A percentile compares a stretch with the other conserved stretches of the same genome.
These are phyloP conservation scores for Aspergillus luchuensis DNA, from an alignment of 2,329 filamentous ascomycete species.

Conservation along the genomic window DNA sequence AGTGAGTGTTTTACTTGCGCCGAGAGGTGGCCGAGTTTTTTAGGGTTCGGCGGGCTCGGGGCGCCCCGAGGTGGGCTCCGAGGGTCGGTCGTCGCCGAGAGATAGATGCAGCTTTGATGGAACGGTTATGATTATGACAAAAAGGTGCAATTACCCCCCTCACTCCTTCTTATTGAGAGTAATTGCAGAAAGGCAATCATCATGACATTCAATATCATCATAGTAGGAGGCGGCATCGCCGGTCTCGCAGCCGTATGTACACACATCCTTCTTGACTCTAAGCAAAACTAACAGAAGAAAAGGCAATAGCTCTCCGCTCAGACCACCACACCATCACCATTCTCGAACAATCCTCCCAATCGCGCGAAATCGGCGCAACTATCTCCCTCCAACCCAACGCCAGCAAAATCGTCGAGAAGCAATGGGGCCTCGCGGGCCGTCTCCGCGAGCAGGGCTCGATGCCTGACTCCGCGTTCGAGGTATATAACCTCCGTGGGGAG, in stretches of 20 bases:
- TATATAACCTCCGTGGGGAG: constrained; percentile 27
- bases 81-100: background rate
- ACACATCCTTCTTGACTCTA: background rate
- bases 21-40: background rate
- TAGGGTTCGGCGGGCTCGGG: background rate
- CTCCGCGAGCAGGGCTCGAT: constrained; percentile 5
- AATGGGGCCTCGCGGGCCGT: constrained; percentile 1
- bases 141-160: too few relatives aligned
- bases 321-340: constrained; percentile 25
- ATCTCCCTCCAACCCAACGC: constrained; percentile 49
- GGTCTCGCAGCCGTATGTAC: constrained; percentile 32
- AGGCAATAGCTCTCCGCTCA: constrained; percentile 31
- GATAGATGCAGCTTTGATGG: background rate
- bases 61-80: background rate
- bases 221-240: constrained; percentile 51
- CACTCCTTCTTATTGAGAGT: rapidly evolving
- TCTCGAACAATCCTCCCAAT: constrained; percentile 28
- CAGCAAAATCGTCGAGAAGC: constrained; percentile 5
- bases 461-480: constrained; percentile 27
- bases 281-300: background rate
- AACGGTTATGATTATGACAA: background rate
- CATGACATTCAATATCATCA: constrained; percentile 47
- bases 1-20: background rate
- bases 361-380: constrained; percentile 51
- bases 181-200: background rate